Evolutionary conservation across 2,329 filamentous ascomycete species (phyloP).

Genomic region (Plenodomus lindquistii): DNA sequence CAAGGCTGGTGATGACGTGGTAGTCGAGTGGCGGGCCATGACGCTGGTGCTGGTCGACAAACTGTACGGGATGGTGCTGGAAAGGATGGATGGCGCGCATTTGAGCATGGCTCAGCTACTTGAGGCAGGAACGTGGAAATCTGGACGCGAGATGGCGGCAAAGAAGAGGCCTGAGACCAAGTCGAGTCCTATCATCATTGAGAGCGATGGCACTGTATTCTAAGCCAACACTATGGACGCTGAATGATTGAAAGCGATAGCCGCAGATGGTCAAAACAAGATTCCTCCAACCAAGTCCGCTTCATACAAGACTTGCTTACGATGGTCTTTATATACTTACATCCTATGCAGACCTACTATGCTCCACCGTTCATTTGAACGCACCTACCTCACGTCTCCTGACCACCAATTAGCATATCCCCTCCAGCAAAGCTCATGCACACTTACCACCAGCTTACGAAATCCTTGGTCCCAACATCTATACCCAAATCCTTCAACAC

Average conservation of each 20-base stretch:
- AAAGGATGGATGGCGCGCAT: conserved; percentile 67
- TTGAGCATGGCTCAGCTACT: conserved; percentile 83
- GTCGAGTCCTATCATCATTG: conserved; percentile 35
- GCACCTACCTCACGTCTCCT: conserved; percentile 41
- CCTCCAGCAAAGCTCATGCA: neutral
- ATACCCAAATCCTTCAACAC: conserved; percentile 74
- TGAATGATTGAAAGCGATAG: no score
- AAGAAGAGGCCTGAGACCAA: conserved; percentile 29
- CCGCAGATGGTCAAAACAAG: no score
- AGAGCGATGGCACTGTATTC: conserved; percentile 36
- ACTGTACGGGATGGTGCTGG: conserved; percentile 68
- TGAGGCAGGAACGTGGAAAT: conserved; percentile 94
- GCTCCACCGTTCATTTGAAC: conserved; percentile 15
- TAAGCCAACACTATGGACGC: conserved; percentile 10
- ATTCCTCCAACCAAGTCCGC: no score
- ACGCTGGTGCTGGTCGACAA: conserved; percentile 75
- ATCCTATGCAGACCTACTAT: neutral
- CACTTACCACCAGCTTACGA: conserved; percentile 74
- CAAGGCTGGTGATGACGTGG: conserved; percentile 70
- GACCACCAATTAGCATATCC: conserved; percentile 10
- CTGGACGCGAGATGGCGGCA: conserved; percentile 29
- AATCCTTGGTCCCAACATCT: conserved; percentile 73
- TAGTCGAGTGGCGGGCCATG: conserved; percentile 75
- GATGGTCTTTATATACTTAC: no score
- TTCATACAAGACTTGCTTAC: no score